A percentile compares a stretch with the other conserved stretches of the same genome.
Conservation (phyloP, 495 filamentous ascomycete species). For the Chaetomium cochliodes region DNA sequence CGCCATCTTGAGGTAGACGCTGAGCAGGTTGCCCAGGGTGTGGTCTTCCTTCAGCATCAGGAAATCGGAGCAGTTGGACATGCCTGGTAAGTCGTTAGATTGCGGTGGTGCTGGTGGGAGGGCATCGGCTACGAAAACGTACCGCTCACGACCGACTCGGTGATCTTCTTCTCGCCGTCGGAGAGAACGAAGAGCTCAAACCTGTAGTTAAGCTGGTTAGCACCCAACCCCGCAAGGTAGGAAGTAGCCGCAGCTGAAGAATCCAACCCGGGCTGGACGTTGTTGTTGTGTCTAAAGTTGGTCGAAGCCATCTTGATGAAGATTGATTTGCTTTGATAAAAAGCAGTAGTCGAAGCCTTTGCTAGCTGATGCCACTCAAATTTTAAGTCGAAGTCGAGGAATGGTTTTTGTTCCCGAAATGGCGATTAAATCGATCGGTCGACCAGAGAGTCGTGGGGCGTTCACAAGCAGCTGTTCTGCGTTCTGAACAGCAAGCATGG, state of each 20-base stretch:
- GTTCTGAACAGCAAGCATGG: neutral
- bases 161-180: constrained; percentile 89
- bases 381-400: neutral
- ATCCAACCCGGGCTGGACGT: constrained; percentile 11
- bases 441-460: neutral
- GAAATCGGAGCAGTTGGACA: constrained; percentile 83
- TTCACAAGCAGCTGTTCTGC: neutral
- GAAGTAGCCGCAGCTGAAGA: neutral
- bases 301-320: constrained; percentile 9
- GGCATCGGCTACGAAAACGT: constrained; percentile 34
- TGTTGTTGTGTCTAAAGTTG: constrained; percentile 18
- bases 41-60: constrained; percentile 96
- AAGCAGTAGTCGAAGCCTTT: neutral
- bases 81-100: constrained; percentile 54
- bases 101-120: neutral
- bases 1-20: constrained; percentile 73
- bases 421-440: neutral
- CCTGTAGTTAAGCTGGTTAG: constrained; percentile 45
- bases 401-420: neutral
- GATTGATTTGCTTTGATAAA: neutral
- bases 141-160: constrained; percentile 82
- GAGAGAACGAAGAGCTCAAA: constrained; percentile 87
- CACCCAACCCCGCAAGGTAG: neutral
- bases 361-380: neutral
- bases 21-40: constrained; percentile 87